phyloP scores from a whole-genome alignment of 2,329 filamentous ascomycete species.

The Penicillium sumatraense region DNA sequence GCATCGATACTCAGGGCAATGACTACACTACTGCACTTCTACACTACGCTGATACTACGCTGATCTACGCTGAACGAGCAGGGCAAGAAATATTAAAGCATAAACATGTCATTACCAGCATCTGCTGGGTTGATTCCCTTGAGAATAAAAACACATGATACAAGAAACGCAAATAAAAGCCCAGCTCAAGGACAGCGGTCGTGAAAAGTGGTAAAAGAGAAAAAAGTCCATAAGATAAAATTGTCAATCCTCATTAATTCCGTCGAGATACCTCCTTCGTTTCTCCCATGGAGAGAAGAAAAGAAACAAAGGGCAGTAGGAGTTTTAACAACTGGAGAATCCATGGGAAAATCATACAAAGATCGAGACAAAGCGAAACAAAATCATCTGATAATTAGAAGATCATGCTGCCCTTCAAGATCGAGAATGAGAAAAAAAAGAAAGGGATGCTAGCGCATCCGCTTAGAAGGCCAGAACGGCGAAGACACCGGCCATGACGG shows the following conservation, averaged over 20 bases:
- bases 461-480: conserved; percentile 43
- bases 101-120: conserved; percentile 24
- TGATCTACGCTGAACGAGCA: too few relatives aligned
- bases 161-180: conserved; percentile 4
- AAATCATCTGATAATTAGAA: neutral
- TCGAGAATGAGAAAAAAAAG: neutral
- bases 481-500: conserved; percentile 38
- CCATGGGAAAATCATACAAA: conserved; percentile 2
- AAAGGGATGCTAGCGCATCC: neutral
- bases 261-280: conserved; percentile 4
- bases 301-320: neutral
- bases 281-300: neutral
- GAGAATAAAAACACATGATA: conserved; percentile 17
- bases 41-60: neutral
- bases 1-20: neutral
- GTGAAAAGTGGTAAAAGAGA: conserved; percentile 14
- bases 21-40: neutral
- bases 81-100: conserved; percentile 4
- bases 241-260: conserved; percentile 13
- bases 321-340: conserved; percentile 3
- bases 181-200: too few relatives aligned
- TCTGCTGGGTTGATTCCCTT: conserved; percentile 18
- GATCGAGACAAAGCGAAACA: neutral
- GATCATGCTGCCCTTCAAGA: neutral
- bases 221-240: conserved; percentile 8